Conservation (phyloP, 1,284 basidiomycete species). For the Rhodofomes roseus region DNA sequence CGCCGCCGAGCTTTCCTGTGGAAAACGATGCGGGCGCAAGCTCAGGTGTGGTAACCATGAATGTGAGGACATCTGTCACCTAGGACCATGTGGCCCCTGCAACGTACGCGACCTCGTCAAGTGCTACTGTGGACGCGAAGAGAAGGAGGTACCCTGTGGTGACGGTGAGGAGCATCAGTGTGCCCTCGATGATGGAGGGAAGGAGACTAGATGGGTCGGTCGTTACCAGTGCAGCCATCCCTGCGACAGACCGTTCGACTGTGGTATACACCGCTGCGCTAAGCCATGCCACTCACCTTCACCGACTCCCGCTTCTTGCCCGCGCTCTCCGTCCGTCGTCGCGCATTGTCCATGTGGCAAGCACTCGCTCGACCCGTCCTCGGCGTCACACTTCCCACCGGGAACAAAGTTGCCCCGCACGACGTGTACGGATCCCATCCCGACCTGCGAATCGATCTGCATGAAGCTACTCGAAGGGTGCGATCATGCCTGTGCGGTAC, state of each 20-base stretch:
- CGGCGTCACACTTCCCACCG: conserved; percentile 29
- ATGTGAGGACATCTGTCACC: conserved; percentile 66
- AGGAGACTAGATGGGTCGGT: conserved; percentile 57
- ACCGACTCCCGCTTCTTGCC: conserved; percentile 56
- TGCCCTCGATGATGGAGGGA: conserved; percentile 27
- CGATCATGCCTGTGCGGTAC: conserved; percentile 60
- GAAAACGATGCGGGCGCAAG: conserved; percentile 53
- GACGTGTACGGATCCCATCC: conserved; percentile 72
- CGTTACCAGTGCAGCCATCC: conserved; percentile 60
- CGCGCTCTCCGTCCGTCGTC: conserved; percentile 65
- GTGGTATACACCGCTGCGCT: conserved; percentile 69
- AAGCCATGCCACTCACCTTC: conserved; percentile 74
- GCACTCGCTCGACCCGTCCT: conserved; percentile 44
- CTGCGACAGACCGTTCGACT: conserved; percentile 73
- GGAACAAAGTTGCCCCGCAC: conserved; percentile 41
- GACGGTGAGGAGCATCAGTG: conserved; percentile 40
- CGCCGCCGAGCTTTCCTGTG: conserved; percentile 56
- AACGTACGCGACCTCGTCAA: conserved; percentile 44
- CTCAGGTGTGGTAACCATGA: conserved; percentile 69
- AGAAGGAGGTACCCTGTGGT: conserved; percentile 62
- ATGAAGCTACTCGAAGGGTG: conserved; percentile 61
- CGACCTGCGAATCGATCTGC: conserved; percentile 72
- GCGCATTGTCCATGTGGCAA: conserved; percentile 82
- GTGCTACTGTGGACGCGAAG: conserved; percentile 79
- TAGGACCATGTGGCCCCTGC: conserved; percentile 69